Conservation (phyloP, 2,329 filamentous ascomycete genomes). For the Xylariaceae sp. region DNA sequence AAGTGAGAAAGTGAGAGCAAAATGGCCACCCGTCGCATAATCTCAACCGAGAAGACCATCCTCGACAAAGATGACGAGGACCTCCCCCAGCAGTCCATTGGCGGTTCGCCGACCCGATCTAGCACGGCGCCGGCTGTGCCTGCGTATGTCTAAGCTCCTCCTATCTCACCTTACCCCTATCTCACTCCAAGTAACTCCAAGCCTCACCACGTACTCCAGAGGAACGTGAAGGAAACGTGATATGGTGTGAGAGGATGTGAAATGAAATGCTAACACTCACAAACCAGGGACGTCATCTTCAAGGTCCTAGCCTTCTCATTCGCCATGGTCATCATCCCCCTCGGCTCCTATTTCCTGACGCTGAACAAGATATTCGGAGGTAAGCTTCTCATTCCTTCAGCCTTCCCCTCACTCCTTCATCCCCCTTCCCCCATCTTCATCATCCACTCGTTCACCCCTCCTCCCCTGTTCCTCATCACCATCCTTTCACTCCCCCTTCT, state of each 20-base stretch:
- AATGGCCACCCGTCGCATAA: conserved; percentile 64
- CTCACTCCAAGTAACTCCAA: background rate
- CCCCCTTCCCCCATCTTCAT: background rate
- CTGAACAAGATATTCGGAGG: conserved; percentile 73
- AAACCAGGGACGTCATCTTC: conserved; percentile 69
- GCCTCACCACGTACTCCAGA: background rate
- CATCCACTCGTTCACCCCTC: background rate
- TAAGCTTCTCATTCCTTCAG: conserved; percentile 36
- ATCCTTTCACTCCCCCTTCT: background rate
- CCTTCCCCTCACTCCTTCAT: background rate
- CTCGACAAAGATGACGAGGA: conserved; percentile 54
- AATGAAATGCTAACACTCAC: background rate
- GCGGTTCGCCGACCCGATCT: conserved; percentile 45
- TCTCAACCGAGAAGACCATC: conserved; percentile 60
- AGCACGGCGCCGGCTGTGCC: conserved; percentile 75
- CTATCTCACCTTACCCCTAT: background rate
- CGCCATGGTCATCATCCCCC: conserved; percentile 83
- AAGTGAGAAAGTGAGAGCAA: background rate
- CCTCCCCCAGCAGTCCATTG: conserved; percentile 32
- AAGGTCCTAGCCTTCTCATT: conserved; percentile 88
- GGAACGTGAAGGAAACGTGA: background rate
- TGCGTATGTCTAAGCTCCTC: conserved; percentile 48
- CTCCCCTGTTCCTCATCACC: background rate
- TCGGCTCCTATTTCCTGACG: conserved; percentile 82
- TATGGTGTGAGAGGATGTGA: background rate